Evolutionary conservation across 169 alveolate species (phyloP).

Genomic region (Plasmodium yoelii): DNA sequence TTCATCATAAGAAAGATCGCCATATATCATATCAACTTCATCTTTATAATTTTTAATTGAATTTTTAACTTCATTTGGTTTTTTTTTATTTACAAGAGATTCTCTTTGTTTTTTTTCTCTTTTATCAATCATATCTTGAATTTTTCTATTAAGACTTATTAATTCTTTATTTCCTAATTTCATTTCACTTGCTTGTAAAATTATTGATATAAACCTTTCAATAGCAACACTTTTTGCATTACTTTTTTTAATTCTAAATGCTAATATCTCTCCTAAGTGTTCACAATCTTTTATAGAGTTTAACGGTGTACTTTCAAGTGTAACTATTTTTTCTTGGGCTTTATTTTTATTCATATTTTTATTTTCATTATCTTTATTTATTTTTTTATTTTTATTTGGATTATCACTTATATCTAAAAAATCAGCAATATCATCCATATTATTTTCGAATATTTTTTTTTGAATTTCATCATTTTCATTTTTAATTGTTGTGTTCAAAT

Average conservation of each 20-base stretch:
- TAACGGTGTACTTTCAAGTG: conserved; percentile 55
- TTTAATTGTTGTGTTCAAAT: neutral
- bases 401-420: conserved; percentile 47
- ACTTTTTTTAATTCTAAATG: conserved; percentile 35
- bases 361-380: conserved; percentile 16
- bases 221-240: conserved; percentile 66
- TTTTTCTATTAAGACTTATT: conserved; percentile 25
- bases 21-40: conserved; percentile 86
- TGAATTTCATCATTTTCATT: conserved; percentile 29
- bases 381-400: conserved; percentile 26
- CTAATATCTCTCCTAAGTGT: conserved; percentile 52
- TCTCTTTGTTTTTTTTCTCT: conserved; percentile 58
- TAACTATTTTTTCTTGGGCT: conserved; percentile 37
- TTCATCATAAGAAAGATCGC: conserved; percentile 81
- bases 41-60: conserved; percentile 83
- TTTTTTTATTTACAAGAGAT: conserved; percentile 53
- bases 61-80: conserved; percentile 76
- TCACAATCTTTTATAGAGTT: conserved; percentile 65
- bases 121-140: conserved; percentile 35
- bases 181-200: conserved; percentile 40
- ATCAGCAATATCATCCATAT: conserved; percentile 64
- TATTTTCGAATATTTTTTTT: conserved; percentile 52
- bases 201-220: conserved; percentile 56
- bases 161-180: conserved; percentile 42
- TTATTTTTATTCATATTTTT: conserved; percentile 24